A percentile compares a stretch with the other conserved stretches of the same genome.
phyloP scores from a whole-genome alignment of 495 filamentous ascomycete genomes.

The Letharia lupina region DNA sequence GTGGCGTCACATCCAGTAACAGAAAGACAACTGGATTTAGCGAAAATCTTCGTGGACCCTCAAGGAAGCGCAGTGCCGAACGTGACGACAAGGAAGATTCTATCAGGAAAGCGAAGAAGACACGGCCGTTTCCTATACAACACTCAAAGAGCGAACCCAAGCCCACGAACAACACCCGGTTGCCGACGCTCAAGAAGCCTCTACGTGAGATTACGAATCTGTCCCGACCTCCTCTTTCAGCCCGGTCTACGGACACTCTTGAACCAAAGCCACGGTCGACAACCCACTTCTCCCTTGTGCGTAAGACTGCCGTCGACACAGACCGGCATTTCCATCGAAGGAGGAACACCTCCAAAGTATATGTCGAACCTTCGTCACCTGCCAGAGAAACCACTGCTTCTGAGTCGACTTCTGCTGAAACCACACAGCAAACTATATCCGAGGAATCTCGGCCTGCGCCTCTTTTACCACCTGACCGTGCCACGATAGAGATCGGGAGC shows the following conservation, averaged over 20 bases:
- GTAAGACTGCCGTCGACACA: constrained; percentile 10
- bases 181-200: constrained; percentile 1
- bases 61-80: neutral
- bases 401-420: constrained; percentile 6
- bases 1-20: neutral
- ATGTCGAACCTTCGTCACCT: constrained; percentile 15
- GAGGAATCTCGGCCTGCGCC: neutral
- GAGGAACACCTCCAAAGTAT: neutral
- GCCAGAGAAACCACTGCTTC: constrained; percentile 17
- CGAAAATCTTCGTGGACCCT: neutral
- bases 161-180: neutral
- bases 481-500: no score
- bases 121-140: neutral
- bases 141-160: constrained; percentile 5
- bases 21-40: neutral
- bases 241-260: neutral
- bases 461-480: neutral
- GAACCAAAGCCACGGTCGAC: neutral
- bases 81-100: neutral
- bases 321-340: neutral
- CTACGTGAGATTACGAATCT: constrained; percentile 9
- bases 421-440: constrained; percentile 7
- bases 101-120: constrained; percentile 11
- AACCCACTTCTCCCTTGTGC: constrained; percentile 8
- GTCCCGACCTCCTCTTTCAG: neutral